Base-by-base conservation (phyloP, 1,139 yeast species). In the Hyphopichia buzzinii region DNA sequence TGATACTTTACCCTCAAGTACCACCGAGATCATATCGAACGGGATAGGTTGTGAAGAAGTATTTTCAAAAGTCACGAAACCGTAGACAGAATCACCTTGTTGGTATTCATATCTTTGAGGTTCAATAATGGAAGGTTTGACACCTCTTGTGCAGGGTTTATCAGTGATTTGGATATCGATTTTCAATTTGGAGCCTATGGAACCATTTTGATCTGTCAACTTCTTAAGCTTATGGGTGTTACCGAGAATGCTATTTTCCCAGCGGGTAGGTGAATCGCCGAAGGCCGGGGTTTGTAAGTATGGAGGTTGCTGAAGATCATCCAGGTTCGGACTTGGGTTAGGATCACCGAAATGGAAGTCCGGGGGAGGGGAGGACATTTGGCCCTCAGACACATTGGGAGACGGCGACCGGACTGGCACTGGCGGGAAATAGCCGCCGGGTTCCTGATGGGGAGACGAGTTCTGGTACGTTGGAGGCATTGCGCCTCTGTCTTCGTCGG, bases 11-110 rank as follows among this genome's bases (percentile, higher is more conserved):
- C 84, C 85, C 50, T 80, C 84, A 25, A 80, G 55, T 1, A 81
- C 73, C 10, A 79, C 81, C 33, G 74, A 66, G 46, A 79, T 69
- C 76, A 75, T 75, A 44, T 78, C 80, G 46, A 78, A 80, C 8
- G 71, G 71, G 3, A 79, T 52, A 0, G 65, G 61, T 11, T 57
- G 49, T 1, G 54, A 28, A 0, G 79, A 58, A 11, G 51, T 56
- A 50, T 79, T 80, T 28, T 64, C 57, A 11, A 79, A 57, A 3
- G 66, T 56, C 22, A 77, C 63, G 47, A 67, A 74, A 1, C 87
- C 87, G 43, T 72, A 65, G n/a, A 80, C 61, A 10, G 63, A 52
- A 47, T 79, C 84, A 15, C 82, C 81, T 8, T 78, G 74, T 10
- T 72, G 72, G 44, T 68, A 78, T 45, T 75, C 81, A 17, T 46